Percentiles rank a stretch among this genome's conserved stretches.
These are phyloP conservation scores for Oryza longistaminata DNA, from an alignment of 176 grass and related monocot species.

Conservation along the genomic window DNA sequence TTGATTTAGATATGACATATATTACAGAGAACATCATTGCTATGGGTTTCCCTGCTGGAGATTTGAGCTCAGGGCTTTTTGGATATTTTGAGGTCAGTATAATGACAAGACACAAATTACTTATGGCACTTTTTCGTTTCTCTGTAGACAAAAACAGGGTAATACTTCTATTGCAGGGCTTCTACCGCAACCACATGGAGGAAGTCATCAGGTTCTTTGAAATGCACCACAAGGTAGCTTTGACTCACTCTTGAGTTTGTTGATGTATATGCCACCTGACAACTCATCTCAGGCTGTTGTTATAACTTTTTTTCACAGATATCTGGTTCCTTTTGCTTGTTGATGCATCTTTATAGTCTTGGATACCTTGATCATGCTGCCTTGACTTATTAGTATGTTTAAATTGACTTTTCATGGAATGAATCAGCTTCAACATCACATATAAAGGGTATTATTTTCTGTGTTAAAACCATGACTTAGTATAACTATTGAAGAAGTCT, in stretches of 20 bases:
- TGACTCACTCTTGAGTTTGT: conserved; percentile 19
- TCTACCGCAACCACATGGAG: conserved; percentile 99
- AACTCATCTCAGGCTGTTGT: not conserved
- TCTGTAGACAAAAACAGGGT: conserved; percentile 8
- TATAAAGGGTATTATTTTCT: conserved; percentile 12
- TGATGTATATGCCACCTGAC: conserved; percentile 24
- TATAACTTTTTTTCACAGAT: conserved; percentile 11
- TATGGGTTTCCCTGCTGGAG: conserved; percentile 99
- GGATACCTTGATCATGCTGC: conserved; percentile 16
- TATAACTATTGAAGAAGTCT: not conserved
- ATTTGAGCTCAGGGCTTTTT: conserved; percentile 97
- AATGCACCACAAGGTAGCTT: conserved; percentile 90
- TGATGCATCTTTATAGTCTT: not conserved
- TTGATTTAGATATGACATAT: conserved; percentile 99
- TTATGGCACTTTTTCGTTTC: conserved; percentile 11
- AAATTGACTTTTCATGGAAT: not conserved
- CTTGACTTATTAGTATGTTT: not conserved
- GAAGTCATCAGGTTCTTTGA: conserved; percentile 99
- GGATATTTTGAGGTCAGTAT: conserved; percentile 97
- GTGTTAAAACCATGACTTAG: conserved; percentile 1
- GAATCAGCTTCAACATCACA: not conserved
- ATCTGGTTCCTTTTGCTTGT: not conserved
- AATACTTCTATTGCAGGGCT: conserved; percentile 63
- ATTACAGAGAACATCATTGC: conserved; percentile 99
- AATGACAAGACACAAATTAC: conserved; percentile 7